Conservation (phyloP, 1,284 basidiomycete genomes). For the Crepidotus sp. region DNA sequence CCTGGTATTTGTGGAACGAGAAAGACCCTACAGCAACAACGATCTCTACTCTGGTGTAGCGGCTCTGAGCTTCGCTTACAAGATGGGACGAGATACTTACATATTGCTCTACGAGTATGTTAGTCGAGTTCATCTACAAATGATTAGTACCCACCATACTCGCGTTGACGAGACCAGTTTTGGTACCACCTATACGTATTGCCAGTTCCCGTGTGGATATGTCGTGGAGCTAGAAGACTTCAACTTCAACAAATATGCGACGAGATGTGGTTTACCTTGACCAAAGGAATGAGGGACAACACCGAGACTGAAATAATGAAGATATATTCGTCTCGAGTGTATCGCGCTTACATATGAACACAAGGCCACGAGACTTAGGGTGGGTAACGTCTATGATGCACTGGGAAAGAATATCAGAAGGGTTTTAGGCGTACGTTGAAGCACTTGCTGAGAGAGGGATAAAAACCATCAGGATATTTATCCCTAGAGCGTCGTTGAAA, state of each 20-base stretch:
- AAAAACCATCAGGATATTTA: slow-evolving; percentile 50
- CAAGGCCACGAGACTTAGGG: slow-evolving; percentile 46
- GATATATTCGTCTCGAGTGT: not conserved
- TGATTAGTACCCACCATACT: slow-evolving; percentile 50
- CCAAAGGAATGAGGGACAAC: slow-evolving; percentile 61
- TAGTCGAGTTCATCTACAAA: slow-evolving; percentile 3
- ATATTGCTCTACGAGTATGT: slow-evolving; percentile 46
- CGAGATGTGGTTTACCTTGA: slow-evolving; percentile 43
- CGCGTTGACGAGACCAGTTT: slow-evolving; percentile 73
- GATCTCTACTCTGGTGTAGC: slow-evolving; percentile 49
- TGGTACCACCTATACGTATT: slow-evolving; percentile 65
- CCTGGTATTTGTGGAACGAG: not conserved
- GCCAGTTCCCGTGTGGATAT: slow-evolving; percentile 72
- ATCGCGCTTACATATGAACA: slow-evolving; percentile 51
- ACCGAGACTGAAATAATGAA: slow-evolving; percentile 46
- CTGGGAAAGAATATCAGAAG: slow-evolving; percentile 25
- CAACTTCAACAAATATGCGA: not conserved
- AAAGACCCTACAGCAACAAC: slow-evolving; percentile 53
- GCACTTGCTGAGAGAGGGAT: slow-evolving; percentile 51
- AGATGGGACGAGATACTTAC: slow-evolving; percentile 31
- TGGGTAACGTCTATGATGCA: slow-evolving; percentile 56
- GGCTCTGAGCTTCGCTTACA: slow-evolving; percentile 6
- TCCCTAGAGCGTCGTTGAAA: slow-evolving; percentile 33
- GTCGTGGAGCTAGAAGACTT: slow-evolving; percentile 56
- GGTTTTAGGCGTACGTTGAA: not conserved